Base-by-base conservation (phyloP, 2,329 filamentous ascomycete species). In the Fusarium guadeloupense region DNA sequence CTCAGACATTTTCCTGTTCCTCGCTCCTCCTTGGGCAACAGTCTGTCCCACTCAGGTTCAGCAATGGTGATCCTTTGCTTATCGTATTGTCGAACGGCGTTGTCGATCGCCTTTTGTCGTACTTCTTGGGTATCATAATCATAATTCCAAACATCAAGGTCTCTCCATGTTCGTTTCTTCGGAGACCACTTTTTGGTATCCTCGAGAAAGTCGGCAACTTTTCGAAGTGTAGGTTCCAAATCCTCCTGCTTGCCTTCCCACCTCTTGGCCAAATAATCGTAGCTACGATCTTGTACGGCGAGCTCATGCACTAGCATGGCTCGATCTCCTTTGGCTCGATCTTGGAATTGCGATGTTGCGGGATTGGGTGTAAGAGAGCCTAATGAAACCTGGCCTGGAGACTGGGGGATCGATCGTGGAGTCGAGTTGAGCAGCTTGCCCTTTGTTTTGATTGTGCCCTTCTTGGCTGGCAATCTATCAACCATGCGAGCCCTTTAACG, bases 61-160 rank as follows among this genome's bases (percentile, higher is more conserved):
- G 80, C 80, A 3, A 81, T 75, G 7, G 81, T 82, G 25, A 89
- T 63, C 31, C 86, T 78, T 71, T 84, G 79, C 70, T 82, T 84
- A 71, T 89, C 86, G 61, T 83, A 89, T 48, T 81, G 76, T 56
- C 78, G 81, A 53, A 87, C 79, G 13, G 86, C 86, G 64, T 87
- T 82, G 74, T 90, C 79, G 70, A 89, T 83, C 59, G 84, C 81
- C 66, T 81, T 75, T 70, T 91, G 79, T 25, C 86, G 82, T 57
- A 86, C 81, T 26, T 83, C 80, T 16, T 80, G 74, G 31, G 72
- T 77, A 38, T 78, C 76, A 68, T 89, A 89, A 23, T 82, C 76
- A 70, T 87, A 87, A 53, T 80, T 82, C 81, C 83, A 89, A 19
- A 88, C 83, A 63, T 89, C 85, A 13, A 89, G 78, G 62, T 89